phyloP scores from a whole-genome alignment of 1,284 basidiomycete genomes.

The Tilletia setariae region DNA sequence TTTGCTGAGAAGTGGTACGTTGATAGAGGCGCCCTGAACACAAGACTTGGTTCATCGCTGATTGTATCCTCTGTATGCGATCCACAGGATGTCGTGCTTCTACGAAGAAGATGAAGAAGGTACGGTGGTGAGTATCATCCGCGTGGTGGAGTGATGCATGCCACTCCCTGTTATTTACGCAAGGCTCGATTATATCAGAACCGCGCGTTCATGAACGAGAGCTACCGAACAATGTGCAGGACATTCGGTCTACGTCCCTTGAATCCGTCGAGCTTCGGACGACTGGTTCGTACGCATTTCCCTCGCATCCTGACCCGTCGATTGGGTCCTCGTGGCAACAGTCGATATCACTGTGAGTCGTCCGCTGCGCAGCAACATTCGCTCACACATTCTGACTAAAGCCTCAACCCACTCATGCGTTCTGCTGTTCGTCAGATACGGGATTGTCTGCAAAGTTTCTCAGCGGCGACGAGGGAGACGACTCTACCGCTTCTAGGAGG shows the following conservation, averaged over 20 bases:
- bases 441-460: neutral
- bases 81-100: neutral
- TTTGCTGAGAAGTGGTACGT: slow-evolving; percentile 2
- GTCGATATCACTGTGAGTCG: slow-evolving; percentile 14
- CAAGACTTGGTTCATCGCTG: neutral
- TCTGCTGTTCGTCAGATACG: neutral
- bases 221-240: neutral
- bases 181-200: neutral
- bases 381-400: neutral
- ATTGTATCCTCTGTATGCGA: neutral
- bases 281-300: slow-evolving; percentile 6
- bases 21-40: neutral
- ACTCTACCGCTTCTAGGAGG: too few species aligned
- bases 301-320: neutral
- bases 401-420: neutral
- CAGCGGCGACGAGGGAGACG: too few species aligned
- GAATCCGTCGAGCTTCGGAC: slow-evolving; percentile 5
- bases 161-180: too few species aligned
- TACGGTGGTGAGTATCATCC: slow-evolving; percentile 5
- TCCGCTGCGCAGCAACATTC: neutral
- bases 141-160: too few species aligned
- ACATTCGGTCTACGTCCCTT: neutral
- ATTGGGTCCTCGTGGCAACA: slow-evolving; percentile 10
- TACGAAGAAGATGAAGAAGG: slow-evolving; percentile 8
- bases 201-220: slow-evolving; percentile 4